Evolutionary conservation across 805 yeast genomes (phyloP).

Genomic region (Phaffomyces antillensis): DNA sequence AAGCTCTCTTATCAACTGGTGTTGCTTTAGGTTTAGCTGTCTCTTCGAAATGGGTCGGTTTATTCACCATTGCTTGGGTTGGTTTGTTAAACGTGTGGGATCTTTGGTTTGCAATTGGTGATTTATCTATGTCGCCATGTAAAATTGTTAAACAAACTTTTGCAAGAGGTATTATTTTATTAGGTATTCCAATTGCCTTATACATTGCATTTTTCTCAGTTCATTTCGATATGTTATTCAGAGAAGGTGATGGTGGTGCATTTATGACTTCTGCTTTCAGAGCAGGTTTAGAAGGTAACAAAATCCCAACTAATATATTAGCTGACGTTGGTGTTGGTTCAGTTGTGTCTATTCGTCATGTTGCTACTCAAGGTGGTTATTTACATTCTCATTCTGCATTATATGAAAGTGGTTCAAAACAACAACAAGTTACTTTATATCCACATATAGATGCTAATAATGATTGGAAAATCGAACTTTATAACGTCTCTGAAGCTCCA

Average conservation of each 20-base stretch:
- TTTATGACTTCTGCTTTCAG: constrained; percentile 71
- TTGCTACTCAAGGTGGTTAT: constrained; percentile 71
- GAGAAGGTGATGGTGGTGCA: constrained; percentile 66
- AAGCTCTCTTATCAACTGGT: constrained; percentile 56
- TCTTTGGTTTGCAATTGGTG: constrained; percentile 70
- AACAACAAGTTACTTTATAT: constrained; percentile 75
- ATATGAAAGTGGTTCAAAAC: constrained; percentile 75
- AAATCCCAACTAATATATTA: constrained; percentile 48
- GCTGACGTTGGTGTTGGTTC: constrained; percentile 75
- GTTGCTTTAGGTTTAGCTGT: constrained; percentile 66
- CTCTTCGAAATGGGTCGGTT: constrained; percentile 79
- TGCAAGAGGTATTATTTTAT: constrained; percentile 43
- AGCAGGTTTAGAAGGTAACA: constrained; percentile 51
- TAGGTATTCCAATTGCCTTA: constrained; percentile 51
- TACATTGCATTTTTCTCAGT: constrained; percentile 54
- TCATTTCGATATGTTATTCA: constrained; percentile 51
- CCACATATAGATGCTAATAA: constrained; percentile 75
- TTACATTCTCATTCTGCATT: constrained; percentile 71
- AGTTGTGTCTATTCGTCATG: constrained; percentile 56
- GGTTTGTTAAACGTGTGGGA: constrained; percentile 56
- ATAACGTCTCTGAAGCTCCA: constrained; percentile 51
- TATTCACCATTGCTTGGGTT: constrained; percentile 74
- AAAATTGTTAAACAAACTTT: constrained; percentile 40
- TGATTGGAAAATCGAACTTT: constrained; percentile 64
- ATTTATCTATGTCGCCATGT: constrained; percentile 43